phyloP scores from a whole-genome alignment of 1,284 basidiomycete species.

The Cerrena zonata region DNA sequence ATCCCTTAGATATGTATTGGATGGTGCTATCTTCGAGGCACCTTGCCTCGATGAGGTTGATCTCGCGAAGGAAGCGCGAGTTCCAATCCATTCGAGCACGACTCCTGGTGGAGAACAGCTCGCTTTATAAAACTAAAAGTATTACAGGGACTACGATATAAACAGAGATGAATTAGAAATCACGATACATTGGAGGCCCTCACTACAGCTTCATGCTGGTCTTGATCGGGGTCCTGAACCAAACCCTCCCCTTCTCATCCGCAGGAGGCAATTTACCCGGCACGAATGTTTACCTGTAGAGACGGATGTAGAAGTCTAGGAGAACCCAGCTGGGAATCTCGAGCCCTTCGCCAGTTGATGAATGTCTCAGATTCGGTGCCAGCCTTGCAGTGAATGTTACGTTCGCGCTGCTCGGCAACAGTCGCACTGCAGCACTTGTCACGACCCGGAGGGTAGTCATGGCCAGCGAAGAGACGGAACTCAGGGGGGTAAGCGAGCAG shows the following conservation, averaged over 20 bases:
- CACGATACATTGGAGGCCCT: conserved; percentile 3
- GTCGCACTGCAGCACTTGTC: conserved; percentile 30
- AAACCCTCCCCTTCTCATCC: conserved; percentile 25
- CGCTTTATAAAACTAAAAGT: not conserved
- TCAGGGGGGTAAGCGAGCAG: conserved; percentile 33
- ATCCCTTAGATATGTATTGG: conserved; percentile 30
- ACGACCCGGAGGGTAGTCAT: conserved; percentile 34
- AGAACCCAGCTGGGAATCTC: conserved; percentile 31
- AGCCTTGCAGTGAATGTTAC: conserved; percentile 32
- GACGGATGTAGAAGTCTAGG: conserved; percentile 35
- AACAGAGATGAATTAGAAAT: too few relatives aligned
- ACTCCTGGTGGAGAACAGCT: not conserved
- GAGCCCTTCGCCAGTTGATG: conserved; percentile 29
- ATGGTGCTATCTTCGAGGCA: conserved; percentile 40
- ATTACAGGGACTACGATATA: too few relatives aligned
- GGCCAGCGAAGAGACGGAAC: conserved; percentile 36
- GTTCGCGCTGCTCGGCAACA: conserved; percentile 30
- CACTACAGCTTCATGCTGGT: not conserved
- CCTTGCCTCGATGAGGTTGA: conserved; percentile 30
- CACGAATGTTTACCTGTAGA: conserved; percentile 37
- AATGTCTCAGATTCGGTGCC: conserved; percentile 30
- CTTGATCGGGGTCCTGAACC: conserved; percentile 24
- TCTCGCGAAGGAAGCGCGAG: conserved; percentile 1
- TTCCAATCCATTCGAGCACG: not conserved
- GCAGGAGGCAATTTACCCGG: conserved; percentile 33